Base-by-base conservation (phyloP, 345 rosid species). In the Kandelia obovata region DNA sequence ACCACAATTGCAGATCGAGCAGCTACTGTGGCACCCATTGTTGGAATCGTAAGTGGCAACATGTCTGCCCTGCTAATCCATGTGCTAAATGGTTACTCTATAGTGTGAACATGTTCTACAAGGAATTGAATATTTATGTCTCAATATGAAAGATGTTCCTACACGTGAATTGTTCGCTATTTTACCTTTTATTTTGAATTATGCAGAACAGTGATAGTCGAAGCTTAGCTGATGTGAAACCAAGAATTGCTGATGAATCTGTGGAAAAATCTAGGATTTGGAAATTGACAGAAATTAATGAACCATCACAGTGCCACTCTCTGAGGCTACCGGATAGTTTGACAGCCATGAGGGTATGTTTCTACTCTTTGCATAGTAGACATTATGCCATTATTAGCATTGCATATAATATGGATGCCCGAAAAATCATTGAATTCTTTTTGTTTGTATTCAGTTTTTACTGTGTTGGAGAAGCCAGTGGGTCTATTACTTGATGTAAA, bases 211-310 rank as follows among this genome's bases (percentile, higher is more conserved):
- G 61, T 39, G 94, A 85, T 57, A 75, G 67, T 66, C 87, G 83
- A 70, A 75, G 62, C 74, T 70, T 89, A 77, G 86, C 61, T 31
- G 86, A 89, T 57, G 85, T 69, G 61, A 88, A 92, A 73, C 91
- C 98, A 30, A 83, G 86, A 80, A 79, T 84, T 79, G 81, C 78
- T 31, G 88, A 89, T 37, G 87, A 92, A 70, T 68, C 85, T 1
- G 17, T 71, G 57, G 96, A 79, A 70, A 85, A 86, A 70, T 79
- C 92, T 66, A 79, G 83, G 73, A 82, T 80, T 62, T 87, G 95
- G 91, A 84, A 88, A 74, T 74, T 72, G 61, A 90, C 83, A 66
- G 98, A 90, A 84, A 88, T 92, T 64, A 88, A 77, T 75, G 91
- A 92, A 75, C 79, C 84, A 71, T 81, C 87, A 25, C 96, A 87